Evolutionary conservation across 2,329 filamentous ascomycete genomes (phyloP), one percentile per base, ranked within the genome.

Genomic region (Stagonosporopsis chrysanthemi): DNA sequence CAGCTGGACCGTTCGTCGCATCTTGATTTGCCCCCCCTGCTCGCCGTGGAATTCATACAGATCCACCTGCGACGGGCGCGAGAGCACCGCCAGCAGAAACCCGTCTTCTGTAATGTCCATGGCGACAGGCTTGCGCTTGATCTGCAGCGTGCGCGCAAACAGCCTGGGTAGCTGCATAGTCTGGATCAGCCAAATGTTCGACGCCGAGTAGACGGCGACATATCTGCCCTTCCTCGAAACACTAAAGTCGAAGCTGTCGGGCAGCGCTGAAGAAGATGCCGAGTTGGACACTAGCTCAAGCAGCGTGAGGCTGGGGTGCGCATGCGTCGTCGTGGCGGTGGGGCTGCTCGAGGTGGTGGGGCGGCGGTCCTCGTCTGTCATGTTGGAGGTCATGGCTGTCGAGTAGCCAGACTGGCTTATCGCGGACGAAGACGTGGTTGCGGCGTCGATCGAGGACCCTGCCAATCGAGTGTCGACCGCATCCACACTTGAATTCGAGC

Each of bases 101-200:
- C 89, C 91, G 74, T 94, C 86, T 67, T 96, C 91, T 36, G 90
- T 85, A 62, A 96, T 89, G 50, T 91, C 91, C 14, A 90, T 88
- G 5, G 90, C 87, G 14, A 77, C 66, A 1, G 75, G 75, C 51
- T 75, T 77, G 50, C 75, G 69, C 61, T 70, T 74, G 45, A 77
- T 65, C 56, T 75, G 69, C 49, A 77, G 61, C 4, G 73, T 77
- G 43, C 75, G 58, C 9, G 74, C 69, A 65, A 72, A 77, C 31
- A 76, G 60, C 14, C 73, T 59, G 4, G 75, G 75, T 61, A 77
- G 63, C 52, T 74, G 69, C 15, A 66, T 59, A 17, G 74, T 71
- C 64, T 75, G 73, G 61, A 77, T 67, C 22, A 77, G 65, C 71
- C 74, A 77, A 42, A 77, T 66, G 52, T 74, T 75, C 22, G 71